A percentile compares a stretch with the other conserved stretches of the same genome.
phyloP scores from a whole-genome alignment of 208 protist species.

The Leishmania arabica region DNA sequence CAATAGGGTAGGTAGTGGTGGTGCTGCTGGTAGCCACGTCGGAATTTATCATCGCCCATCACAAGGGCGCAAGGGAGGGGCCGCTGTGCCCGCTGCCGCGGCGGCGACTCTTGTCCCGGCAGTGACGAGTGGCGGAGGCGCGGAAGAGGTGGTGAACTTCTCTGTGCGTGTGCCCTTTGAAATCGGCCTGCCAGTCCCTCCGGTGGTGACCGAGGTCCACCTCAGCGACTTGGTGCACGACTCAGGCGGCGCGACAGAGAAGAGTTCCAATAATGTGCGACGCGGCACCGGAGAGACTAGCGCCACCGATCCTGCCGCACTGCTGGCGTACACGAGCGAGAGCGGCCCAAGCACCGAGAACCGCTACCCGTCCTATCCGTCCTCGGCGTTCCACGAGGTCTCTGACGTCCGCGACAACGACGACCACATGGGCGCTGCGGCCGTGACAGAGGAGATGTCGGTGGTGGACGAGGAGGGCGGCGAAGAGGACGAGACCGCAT shows the following conservation, averaged over 20 bases:
- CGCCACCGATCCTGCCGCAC: neutral
- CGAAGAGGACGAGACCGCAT: constrained; percentile 7
- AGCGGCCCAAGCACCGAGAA: constrained; percentile 2
- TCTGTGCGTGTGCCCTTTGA: constrained; percentile 31
- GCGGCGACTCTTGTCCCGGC: neutral
- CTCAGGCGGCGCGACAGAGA: neutral
- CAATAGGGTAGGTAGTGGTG: neutral
- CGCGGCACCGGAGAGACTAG: neutral
- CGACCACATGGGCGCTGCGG: constrained; percentile 7
- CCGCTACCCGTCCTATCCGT: constrained; percentile 23
- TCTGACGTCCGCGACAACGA: constrained; percentile 17
- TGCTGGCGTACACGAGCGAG: neutral
- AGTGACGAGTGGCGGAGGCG: neutral
- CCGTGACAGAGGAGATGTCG: constrained; percentile 10
- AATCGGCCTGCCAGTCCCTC: constrained; percentile 17
- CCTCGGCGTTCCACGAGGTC: constrained; percentile 31
- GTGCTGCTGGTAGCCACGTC: neutral
- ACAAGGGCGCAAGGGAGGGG: neutral
- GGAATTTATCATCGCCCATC: neutral
- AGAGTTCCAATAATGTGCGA: neutral
- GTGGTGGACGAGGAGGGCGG: constrained; percentile 11
- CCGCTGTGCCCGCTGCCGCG: neutral
- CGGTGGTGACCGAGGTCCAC: neutral
- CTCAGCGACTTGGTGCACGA: constrained; percentile 4
- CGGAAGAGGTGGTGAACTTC: constrained; percentile 23